Evolutionary conservation across 768 basidiomycete species (phyloP).

Genomic region (Podaxis mareebaensis): DNA sequence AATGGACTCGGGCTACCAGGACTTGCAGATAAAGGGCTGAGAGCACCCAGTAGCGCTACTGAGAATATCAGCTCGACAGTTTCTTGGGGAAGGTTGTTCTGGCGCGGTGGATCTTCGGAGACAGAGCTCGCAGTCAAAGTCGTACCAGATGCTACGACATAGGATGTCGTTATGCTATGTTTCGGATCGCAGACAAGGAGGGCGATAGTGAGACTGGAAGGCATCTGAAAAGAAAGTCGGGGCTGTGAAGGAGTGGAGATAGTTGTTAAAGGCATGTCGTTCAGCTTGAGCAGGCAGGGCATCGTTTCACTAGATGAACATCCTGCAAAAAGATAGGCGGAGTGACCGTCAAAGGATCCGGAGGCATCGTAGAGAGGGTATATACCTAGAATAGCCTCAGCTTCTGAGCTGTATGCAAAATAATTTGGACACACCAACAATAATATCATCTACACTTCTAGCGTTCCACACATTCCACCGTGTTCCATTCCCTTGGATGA

Average conservation of each 20-base stretch:
- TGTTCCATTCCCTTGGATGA: background rate
- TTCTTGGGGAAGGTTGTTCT: background rate
- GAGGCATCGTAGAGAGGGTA: constrained; percentile 2
- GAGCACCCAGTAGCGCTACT: background rate
- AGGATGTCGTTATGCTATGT: background rate
- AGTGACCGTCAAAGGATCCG: background rate
- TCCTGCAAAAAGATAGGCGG: constrained; percentile 8
- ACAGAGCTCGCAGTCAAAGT: background rate
- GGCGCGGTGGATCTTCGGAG: background rate
- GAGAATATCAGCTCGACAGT: constrained; percentile 6
- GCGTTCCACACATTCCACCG: constrained; percentile 11
- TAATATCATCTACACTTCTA: background rate
- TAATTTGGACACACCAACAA: background rate
- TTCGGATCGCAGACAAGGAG: constrained; percentile 4
- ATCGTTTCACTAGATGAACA: background rate
- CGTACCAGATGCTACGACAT: background rate
- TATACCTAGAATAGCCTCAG: background rate
- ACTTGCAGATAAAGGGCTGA: constrained; percentile 1
- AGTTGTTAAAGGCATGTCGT: background rate
- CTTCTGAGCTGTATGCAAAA: background rate
- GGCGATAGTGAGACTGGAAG: background rate
- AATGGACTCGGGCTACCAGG: background rate
- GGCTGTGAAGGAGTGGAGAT: constrained; percentile 1
- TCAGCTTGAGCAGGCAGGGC: background rate
- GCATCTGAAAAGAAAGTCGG: background rate